A percentile compares a stretch with the other conserved stretches of the same genome.
These are phyloP conservation scores for Spirogloea muscicola DNA, from an alignment of 139 green algal genomes.

Conservation along the genomic window DNA sequence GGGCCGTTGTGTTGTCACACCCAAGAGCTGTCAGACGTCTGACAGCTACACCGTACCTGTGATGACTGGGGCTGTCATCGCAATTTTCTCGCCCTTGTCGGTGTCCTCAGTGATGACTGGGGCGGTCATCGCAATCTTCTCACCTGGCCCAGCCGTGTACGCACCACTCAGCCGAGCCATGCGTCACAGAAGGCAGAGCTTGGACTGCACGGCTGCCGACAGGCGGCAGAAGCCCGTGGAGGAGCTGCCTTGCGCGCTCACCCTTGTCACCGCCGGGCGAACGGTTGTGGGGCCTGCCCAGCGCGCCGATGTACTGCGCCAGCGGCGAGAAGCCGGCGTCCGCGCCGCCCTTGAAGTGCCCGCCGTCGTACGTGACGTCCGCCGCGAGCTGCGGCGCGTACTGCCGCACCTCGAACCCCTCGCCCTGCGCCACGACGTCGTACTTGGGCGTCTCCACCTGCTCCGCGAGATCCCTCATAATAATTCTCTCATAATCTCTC, in stretches of 20 bases:
- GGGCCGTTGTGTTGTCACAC: no score
- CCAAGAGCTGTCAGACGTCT: no score
- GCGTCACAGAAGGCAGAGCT: no score
- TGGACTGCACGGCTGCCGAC: no score
- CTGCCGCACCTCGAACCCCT: not conserved
- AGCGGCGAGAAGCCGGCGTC: slow-evolving; percentile 7
- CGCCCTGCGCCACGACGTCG: not conserved
- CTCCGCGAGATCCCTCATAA: no score
- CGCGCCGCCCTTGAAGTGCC: not conserved
- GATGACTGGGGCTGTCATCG: slow-evolving; percentile 22
- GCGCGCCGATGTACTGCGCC: slow-evolving; percentile 8
- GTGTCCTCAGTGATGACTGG: slow-evolving; percentile 21
- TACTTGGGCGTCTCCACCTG: not conserved
- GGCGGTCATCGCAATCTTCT: slow-evolving; percentile 33
- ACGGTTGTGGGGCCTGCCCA: slow-evolving; percentile 6
- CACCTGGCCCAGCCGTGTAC: no score
- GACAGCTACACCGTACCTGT: no score
- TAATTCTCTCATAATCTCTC: no score
- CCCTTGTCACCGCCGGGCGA: not conserved
- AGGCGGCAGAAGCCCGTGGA: no score
- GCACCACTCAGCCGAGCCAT: no score
- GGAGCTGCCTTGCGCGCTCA: no score
- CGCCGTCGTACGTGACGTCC: slow-evolving; percentile 6
- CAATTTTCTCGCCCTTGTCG: slow-evolving; percentile 3
- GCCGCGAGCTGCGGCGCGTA: slow-evolving; percentile 2